Percentiles rank a stretch among this genome's conserved stretches.
phyloP scores from a whole-genome alignment of 345 rosid species.

The Schrenkiella parvula region DNA sequence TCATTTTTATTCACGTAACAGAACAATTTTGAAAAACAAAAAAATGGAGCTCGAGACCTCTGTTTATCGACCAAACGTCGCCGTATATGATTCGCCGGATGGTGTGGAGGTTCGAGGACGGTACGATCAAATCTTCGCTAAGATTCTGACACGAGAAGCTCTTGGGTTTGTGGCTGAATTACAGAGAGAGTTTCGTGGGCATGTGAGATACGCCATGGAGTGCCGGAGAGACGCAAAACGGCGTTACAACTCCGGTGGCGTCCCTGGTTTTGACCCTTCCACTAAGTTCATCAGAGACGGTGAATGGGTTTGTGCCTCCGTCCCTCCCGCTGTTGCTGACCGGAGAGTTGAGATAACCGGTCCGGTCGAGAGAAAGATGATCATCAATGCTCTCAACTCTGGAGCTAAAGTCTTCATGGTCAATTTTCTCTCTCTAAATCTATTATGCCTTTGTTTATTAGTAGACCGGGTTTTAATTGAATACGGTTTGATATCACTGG shows the following conservation, averaged over 20 bases:
- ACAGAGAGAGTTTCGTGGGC: slow-evolving; percentile 72
- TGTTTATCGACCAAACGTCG: slow-evolving; percentile 24
- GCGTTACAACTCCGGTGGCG: slow-evolving; percentile 49
- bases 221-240: slow-evolving; percentile 64
- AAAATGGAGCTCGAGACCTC: slow-evolving; percentile 27
- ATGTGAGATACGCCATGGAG: slow-evolving; percentile 65
- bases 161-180: slow-evolving; percentile 72
- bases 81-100: slow-evolving; percentile 53
- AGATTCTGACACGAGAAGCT: slow-evolving; percentile 67
- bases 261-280: slow-evolving; percentile 80
- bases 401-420: slow-evolving; percentile 98
- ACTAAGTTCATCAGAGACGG: slow-evolving; percentile 67
- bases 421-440: background rate
- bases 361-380: slow-evolving; percentile 90
- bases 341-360: slow-evolving; percentile 87
- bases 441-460: background rate
- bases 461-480: background rate
- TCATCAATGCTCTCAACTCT: slow-evolving; percentile 94
- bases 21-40: background rate
- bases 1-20: slow-evolving; percentile 1
- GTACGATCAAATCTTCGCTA: slow-evolving; percentile 55
- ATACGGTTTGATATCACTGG: background rate
- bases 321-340: slow-evolving; percentile 73
- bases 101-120: slow-evolving; percentile 82
- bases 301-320: slow-evolving; percentile 65